These are phyloP conservation scores for Podaxis carcinomalis DNA, from an alignment of 768 basidiomycete species.

Conservation along the genomic window DNA sequence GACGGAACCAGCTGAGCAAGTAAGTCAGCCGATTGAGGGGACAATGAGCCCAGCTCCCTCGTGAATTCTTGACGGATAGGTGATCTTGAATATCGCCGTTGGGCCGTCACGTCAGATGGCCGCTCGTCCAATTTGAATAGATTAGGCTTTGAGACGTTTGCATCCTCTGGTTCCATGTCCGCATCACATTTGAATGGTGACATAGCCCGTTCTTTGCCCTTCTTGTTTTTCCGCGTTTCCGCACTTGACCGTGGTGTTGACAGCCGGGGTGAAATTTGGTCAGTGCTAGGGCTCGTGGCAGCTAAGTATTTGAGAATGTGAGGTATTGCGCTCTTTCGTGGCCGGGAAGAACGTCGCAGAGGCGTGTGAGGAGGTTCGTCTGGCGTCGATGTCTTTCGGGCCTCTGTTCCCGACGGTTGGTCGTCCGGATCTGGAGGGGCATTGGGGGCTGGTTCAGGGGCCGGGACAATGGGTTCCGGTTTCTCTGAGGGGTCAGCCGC, in stretches of 20 bases:
- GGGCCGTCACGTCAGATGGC: background rate
- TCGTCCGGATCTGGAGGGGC: background rate
- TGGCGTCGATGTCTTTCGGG: background rate
- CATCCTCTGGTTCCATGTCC: background rate
- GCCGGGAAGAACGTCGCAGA: conserved; percentile 34
- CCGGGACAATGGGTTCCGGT: background rate
- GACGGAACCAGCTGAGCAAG: conserved; percentile 21
- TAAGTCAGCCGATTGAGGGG: conserved; percentile 47
- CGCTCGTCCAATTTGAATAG: background rate
- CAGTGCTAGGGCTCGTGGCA: conserved; percentile 10
- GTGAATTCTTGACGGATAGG: conserved; percentile 6
- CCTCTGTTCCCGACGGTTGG: background rate
- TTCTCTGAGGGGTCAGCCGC: background rate
- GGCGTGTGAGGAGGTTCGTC: conserved; percentile 21
- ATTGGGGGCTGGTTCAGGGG: background rate
- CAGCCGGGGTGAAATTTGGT: background rate
- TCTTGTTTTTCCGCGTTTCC: conserved; percentile 19
- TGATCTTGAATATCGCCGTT: conserved; percentile 5
- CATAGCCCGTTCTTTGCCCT: conserved; percentile 9
- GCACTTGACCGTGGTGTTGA: conserved; percentile 17
- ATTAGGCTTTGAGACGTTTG: background rate
- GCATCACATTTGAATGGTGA: background rate
- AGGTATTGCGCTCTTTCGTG: conserved; percentile 30
- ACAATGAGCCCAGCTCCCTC: conserved; percentile 51
- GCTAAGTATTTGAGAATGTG: conserved; percentile 15